phyloP scores from a whole-genome alignment of 306 rosid genomes.

The Lablab purpureus region DNA sequence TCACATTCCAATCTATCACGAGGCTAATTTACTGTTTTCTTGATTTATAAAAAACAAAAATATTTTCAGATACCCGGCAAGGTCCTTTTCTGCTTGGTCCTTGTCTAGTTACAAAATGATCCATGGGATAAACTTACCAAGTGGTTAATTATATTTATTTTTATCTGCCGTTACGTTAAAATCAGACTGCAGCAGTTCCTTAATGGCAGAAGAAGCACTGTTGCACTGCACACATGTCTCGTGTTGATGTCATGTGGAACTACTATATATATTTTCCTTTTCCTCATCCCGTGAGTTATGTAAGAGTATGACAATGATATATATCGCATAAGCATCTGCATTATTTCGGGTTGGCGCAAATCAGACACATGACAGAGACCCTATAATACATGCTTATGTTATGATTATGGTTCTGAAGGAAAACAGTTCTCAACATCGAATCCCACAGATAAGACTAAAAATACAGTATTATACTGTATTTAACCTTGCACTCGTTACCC shows the following conservation, averaged over 20 bases:
- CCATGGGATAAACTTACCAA: background rate
- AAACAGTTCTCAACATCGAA: conserved; percentile 14
- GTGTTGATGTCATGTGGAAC: conserved; percentile 39
- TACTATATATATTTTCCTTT: conserved; percentile 19
- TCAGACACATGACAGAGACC: background rate
- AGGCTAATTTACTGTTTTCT: background rate
- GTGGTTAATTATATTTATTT: background rate
- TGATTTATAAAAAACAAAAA: background rate
- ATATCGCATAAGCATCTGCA: conserved; percentile 34
- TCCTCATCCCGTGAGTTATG: conserved; percentile 46
- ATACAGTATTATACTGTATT: conserved; percentile 15
- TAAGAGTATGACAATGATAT: conserved; percentile 24
- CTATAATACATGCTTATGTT: background rate
- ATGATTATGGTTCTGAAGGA: background rate
- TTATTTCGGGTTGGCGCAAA: conserved; percentile 33
- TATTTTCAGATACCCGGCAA: background rate
- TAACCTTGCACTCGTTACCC: conserved; percentile 10
- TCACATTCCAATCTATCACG: background rate
- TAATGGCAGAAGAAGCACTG: conserved; percentile 7
- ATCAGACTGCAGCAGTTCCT: conserved; percentile 14
- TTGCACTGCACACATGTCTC: conserved; percentile 35
- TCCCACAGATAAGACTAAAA: conserved; percentile 26
- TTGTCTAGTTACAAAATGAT: conserved; percentile 26
- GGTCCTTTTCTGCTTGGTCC: background rate
- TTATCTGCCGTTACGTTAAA: background rate